phyloP scores from a whole-genome alignment of 805 yeast genomes.

The Starmerella gropengiesseri region DNA sequence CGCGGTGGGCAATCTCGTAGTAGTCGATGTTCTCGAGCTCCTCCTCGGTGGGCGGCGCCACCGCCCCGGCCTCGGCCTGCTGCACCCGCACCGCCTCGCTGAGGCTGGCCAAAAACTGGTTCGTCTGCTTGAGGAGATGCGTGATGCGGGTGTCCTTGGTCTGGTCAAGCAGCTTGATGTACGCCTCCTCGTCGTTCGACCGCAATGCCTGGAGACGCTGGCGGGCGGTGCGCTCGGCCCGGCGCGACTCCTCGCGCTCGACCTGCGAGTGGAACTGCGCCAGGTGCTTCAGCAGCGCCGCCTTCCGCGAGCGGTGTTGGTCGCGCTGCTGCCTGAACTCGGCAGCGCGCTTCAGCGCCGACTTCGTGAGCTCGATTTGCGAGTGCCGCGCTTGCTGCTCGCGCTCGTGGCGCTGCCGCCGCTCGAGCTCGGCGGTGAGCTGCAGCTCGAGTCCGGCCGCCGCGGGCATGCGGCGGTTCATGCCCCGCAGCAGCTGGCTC shows the following conservation, averaged over 20 bases:
- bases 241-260: constrained; percentile 81
- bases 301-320: constrained; percentile 19
- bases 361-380: constrained; percentile 27
- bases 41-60: constrained; percentile 24
- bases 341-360: constrained; percentile 24
- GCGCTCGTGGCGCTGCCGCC: constrained; percentile 33
- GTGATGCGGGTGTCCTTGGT: constrained; percentile 97
- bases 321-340: constrained; percentile 23
- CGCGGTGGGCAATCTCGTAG: constrained; percentile 82
- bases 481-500: constrained; percentile 69
- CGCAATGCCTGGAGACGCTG: constrained; percentile 96
- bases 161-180: constrained; percentile 85
- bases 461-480: constrained; percentile 64
- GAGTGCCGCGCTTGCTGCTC: constrained; percentile 31
- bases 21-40: constrained; percentile 58
- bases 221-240: constrained; percentile 87
- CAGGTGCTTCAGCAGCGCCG: constrained; percentile 28
- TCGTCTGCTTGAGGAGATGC: constrained; percentile 82
- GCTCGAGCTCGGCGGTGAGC: constrained; percentile 41
- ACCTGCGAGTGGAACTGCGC: constrained; percentile 55
- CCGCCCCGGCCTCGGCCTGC: constrained; percentile 36
- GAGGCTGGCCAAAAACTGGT: constrained; percentile 77
- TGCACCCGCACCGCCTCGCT: constrained; percentile 85
- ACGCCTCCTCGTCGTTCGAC: constrained; percentile 95
- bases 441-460: constrained; percentile 53